phyloP scores from a whole-genome alignment of 2,329 filamentous ascomycete species.

The Penicillium crustosum region DNA sequence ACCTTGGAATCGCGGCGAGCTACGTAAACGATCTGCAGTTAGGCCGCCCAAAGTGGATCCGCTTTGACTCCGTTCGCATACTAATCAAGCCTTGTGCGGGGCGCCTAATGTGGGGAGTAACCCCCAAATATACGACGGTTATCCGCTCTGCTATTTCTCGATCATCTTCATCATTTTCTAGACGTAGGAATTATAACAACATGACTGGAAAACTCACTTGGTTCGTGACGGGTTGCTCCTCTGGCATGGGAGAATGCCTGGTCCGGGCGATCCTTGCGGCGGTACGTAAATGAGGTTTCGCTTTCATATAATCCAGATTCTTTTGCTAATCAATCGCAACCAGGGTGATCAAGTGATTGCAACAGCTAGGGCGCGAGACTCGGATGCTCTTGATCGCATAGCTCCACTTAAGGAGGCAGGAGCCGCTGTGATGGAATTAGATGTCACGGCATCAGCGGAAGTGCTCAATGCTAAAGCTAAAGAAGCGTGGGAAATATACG shows the following conservation, averaged over 20 bases:
- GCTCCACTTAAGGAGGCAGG: conserved; percentile 24
- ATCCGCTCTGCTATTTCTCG: too few species aligned
- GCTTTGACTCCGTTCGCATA: too few species aligned
- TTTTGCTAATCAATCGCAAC: background rate
- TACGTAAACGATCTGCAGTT: too few species aligned
- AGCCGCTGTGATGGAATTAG: conserved; percentile 26
- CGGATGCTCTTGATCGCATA: background rate
- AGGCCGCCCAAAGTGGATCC: too few species aligned
- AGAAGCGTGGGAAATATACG: conserved; percentile 22
- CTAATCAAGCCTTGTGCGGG: too few species aligned
- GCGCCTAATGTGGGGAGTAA: too few species aligned
- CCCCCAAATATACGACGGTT: too few species aligned
- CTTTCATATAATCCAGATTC: background rate
- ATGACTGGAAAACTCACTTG: background rate
- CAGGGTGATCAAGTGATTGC: background rate
- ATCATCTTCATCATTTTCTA: too few species aligned
- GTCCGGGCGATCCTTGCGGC: background rate
- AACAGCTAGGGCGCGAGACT: too few species aligned
- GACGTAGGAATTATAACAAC: too few species aligned
- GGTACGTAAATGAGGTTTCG: background rate
- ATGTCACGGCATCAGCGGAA: conserved; percentile 24
- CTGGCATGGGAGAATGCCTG: background rate
- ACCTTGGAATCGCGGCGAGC: too few species aligned
- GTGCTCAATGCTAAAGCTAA: conserved; percentile 20
- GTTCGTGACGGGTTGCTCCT: background rate